Base-by-base conservation (phyloP, 2,329 filamentous ascomycete genomes). In the Sordariomycetes sp. region DNA sequence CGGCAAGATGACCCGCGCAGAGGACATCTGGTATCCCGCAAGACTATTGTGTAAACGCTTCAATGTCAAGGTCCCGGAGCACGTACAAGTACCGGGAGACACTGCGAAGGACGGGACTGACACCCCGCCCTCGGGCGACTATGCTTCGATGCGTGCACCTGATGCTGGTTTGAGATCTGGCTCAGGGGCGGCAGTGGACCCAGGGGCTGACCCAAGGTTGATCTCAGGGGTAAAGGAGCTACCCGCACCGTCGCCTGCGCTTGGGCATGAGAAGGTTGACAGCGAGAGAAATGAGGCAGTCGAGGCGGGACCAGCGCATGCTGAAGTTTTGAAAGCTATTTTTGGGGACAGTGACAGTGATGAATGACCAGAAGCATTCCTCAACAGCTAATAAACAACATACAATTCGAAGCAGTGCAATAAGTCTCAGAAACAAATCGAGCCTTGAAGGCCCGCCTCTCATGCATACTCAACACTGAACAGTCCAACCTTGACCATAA, bases 1-100 rank as follows among this genome's bases (percentile, higher is more conserved):
- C 58, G 92, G 92, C 1, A 71, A 78, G 11, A 72, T 96, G 75
- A 98, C 92, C 4, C 70, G 92, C 40, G 76, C 70, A 16, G 66
- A 70, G 1, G 56, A 74, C 7, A 72, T 79, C 5, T 96, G 94
- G 56, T 80, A 79, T 46, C 92, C 92, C 1, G 80, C 82, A 2
- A 70, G 87, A 35, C 60, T 98, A 26, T 60, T 96, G n/a, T 96
- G 90, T 61, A 98, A 96, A 55, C 72, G 92, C 8, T 94, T 98
- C 59, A 87, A 87, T 46, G 82, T 96, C n/a, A 77, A 71, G 39
- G 75, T 82, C 8, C 86, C 88, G n/a, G n/a, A n/a, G n/a, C n/a
- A n/a, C n/a, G n/a, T n/a, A n/a, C n/a, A n/a, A n/a, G n/a, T n/a
- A n/a, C n/a, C n/a, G n/a, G n/a, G n/a, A 4, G 9, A 5, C 19